Conservation (phyloP, 192 early-diverging fungal genomes). For the Linnemannia hyalina region DNA sequence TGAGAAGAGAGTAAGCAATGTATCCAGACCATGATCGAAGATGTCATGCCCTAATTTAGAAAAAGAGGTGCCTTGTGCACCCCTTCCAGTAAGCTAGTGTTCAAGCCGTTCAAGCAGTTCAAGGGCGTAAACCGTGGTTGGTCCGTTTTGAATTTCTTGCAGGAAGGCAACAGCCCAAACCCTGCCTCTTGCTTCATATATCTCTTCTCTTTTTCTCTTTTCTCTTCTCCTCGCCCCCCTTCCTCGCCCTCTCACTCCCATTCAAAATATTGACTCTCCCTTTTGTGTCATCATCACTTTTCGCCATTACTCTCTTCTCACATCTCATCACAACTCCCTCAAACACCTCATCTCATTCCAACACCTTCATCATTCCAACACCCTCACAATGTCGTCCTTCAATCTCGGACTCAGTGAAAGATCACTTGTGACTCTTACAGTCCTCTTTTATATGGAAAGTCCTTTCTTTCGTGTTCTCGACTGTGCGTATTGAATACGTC, state of each 20-base stretch:
- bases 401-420: slow-evolving; percentile 47
- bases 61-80: too few species aligned
- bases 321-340: neutral
- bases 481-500: too few species aligned
- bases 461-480: too few species aligned
- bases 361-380: neutral
- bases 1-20: too few species aligned
- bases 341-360: neutral
- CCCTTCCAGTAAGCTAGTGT: too few species aligned
- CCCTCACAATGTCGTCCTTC: neutral
- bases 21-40: too few species aligned
- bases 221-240: neutral
- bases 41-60: too few species aligned
- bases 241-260: neutral
- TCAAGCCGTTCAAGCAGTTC: too few species aligned
- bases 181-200: neutral
- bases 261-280: neutral
- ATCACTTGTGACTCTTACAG: slow-evolving; percentile 40
- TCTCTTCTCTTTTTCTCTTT: neutral
- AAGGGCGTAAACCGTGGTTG: too few species aligned
- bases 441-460: slow-evolving; percentile 44
- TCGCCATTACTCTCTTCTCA: neutral
- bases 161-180: too few species aligned
- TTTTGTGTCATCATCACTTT: neutral
- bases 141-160: too few species aligned